A percentile compares a stretch with the other conserved stretches of the same genome.
Conservation (phyloP, 2,329 filamentous ascomycete genomes). For the Neoarthrinium moseri region DNA sequence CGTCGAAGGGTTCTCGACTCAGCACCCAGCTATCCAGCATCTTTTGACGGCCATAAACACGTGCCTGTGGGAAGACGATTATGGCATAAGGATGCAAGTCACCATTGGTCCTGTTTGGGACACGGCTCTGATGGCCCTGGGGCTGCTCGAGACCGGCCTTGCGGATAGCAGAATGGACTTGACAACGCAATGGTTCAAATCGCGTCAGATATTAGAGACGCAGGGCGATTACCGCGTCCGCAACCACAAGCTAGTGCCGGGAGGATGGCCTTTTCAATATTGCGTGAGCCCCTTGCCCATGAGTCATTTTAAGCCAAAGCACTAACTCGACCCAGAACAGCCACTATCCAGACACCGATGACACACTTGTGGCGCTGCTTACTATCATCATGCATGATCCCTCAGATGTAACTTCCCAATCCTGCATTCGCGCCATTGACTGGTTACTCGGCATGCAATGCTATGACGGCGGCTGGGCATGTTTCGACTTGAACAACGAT, state of each 20-base stretch:
- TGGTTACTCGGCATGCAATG: slow-evolving; percentile 36
- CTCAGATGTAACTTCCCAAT: neutral
- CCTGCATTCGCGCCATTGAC: slow-evolving; percentile 6
- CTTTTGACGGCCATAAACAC: slow-evolving; percentile 24
- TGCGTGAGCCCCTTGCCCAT: neutral
- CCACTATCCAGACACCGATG: slow-evolving; percentile 31
- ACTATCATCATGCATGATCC: slow-evolving; percentile 24
- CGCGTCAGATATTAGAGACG: slow-evolving; percentile 20
- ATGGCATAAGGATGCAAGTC: slow-evolving; percentile 26
- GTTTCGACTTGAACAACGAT: slow-evolving; percentile 33
- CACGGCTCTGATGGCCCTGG: slow-evolving; percentile 30
- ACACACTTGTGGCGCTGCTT: slow-evolving; percentile 29
- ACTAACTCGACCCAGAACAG: slow-evolving; percentile 17
- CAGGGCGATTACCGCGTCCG: slow-evolving; percentile 29
- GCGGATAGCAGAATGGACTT: slow-evolving; percentile 1
- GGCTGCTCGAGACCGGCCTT: slow-evolving; percentile 22
- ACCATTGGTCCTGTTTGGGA: slow-evolving; percentile 32
- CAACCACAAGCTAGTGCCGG: slow-evolving; percentile 17
- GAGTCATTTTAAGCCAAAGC: neutral
- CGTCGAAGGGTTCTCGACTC: neutral
- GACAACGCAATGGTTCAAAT: slow-evolving; percentile 16
- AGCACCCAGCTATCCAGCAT: slow-evolving; percentile 12
- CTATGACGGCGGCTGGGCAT: slow-evolving; percentile 33
- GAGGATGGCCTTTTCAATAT: slow-evolving; percentile 30
- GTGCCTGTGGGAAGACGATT: slow-evolving; percentile 20